Conservation (phyloP, 805 yeast genomes). For the Metschnikowia koreensis region DNA sequence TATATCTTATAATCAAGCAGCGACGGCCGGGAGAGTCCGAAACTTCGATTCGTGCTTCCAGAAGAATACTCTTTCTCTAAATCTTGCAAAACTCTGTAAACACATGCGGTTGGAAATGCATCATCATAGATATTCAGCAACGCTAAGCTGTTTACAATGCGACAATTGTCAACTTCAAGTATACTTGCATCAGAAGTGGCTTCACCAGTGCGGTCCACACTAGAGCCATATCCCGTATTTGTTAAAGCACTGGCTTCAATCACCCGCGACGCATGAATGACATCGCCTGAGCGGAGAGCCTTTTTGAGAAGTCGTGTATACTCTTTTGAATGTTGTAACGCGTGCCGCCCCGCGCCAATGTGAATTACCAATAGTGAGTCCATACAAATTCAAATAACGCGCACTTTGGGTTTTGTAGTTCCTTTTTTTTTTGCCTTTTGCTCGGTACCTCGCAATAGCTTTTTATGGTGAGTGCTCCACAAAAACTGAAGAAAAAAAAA, state of each 20-base stretch:
- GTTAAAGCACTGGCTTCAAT: constrained; percentile 43
- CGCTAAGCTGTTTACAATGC: constrained; percentile 16
- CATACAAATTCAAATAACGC: neutral
- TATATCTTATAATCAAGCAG: constrained; percentile 18
- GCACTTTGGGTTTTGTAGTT: too few species aligned
- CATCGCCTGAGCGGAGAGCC: constrained; percentile 22
- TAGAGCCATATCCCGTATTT: constrained; percentile 51
- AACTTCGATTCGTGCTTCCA: constrained; percentile 8
- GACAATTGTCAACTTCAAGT: constrained; percentile 18
- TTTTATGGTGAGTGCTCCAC: too few species aligned
- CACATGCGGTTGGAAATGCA: neutral
- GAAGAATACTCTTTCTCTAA: constrained; percentile 22
- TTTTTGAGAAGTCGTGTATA: constrained; percentile 29
- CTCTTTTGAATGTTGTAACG: constrained; percentile 7
- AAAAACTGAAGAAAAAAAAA: neutral
- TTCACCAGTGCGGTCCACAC: constrained; percentile 37
- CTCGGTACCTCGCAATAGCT: neutral
- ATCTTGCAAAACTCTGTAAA: constrained; percentile 24
- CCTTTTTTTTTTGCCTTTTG: neutral
- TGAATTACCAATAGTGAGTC: constrained; percentile 32
- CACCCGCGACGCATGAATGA: constrained; percentile 17
- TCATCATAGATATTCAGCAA: constrained; percentile 14
- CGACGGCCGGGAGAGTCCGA: constrained; percentile 38
- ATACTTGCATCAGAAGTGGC: constrained; percentile 48
- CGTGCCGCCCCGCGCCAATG: constrained; percentile 53